Percentiles rank a stretch among this genome's conserved stretches.
phyloP scores from a whole-genome alignment of 768 basidiomycete species.

The Boletus pseudo-olivaceus region DNA sequence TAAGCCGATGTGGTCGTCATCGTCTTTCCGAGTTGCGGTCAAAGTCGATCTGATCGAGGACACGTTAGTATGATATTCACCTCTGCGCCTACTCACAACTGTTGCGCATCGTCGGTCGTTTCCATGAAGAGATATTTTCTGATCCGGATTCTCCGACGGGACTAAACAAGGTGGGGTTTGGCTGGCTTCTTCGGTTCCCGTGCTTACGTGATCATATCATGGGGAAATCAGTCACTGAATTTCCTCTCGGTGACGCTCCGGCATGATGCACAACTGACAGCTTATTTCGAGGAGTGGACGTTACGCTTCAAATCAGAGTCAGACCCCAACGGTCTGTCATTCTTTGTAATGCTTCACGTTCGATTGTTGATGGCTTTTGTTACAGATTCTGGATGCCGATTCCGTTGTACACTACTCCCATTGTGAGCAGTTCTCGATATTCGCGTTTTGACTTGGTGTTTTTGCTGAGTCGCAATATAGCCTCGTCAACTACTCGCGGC shows the following conservation, averaged over 20 bases:
- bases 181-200: not conserved
- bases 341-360: too few species aligned
- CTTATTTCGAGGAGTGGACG: slow-evolving; percentile 67
- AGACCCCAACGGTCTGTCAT: slow-evolving; percentile 48
- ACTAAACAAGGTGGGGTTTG: slow-evolving; percentile 54
- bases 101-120: slow-evolving; percentile 65
- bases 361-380: not conserved
- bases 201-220: slow-evolving; percentile 2
- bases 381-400: slow-evolving; percentile 53
- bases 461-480: slow-evolving; percentile 33
- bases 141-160: slow-evolving; percentile 65
- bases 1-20: slow-evolving; percentile 22
- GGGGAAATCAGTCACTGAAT: slow-evolving; percentile 49
- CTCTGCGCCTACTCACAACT: slow-evolving; percentile 70
- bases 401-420: slow-evolving; percentile 66
- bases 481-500: slow-evolving; percentile 70
- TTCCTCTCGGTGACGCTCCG: slow-evolving; percentile 60
- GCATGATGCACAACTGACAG: slow-evolving; percentile 55
- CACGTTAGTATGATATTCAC: slow-evolving; percentile 64
- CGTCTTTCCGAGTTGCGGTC: not conserved
- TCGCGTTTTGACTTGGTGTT: not conserved
- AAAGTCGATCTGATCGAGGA: not conserved
- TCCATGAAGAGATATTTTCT: slow-evolving; percentile 76
- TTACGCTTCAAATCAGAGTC: slow-evolving; percentile 56
- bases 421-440: slow-evolving; percentile 50